Evolutionary conservation across 202 grass and related monocot genomes (phyloP).

Genomic region (Bolboschoenoplectus hybrid): DNA sequence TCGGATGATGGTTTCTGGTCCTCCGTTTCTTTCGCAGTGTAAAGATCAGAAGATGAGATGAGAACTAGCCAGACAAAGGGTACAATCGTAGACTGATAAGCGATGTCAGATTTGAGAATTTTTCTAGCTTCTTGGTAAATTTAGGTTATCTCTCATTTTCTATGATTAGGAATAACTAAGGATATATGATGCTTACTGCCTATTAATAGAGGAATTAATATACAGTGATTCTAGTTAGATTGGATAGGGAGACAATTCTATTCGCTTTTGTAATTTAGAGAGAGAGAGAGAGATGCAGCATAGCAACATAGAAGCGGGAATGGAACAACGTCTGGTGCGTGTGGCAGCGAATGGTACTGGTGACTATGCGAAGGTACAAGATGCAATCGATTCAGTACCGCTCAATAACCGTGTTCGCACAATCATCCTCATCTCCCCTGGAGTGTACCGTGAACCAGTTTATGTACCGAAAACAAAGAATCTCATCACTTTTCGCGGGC

Average conservation of each 20-base stretch:
- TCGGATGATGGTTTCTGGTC: too few species aligned
- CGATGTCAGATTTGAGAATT: too few species aligned
- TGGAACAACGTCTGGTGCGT: constrained; percentile 54
- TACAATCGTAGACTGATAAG: too few species aligned
- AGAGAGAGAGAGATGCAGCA: neutral
- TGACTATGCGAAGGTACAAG: constrained; percentile 67
- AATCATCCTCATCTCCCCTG: constrained; percentile 64
- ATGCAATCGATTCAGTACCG: constrained; percentile 77
- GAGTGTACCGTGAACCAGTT: constrained; percentile 76
- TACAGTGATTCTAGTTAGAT: neutral
- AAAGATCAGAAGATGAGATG: too few species aligned
- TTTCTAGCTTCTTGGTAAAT: neutral
- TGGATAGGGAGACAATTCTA: neutral
- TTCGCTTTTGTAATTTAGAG: neutral
- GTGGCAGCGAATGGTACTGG: constrained; percentile 54
- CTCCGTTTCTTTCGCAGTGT: too few species aligned
- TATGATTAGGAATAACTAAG: too few species aligned
- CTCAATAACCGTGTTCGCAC: constrained; percentile 63
- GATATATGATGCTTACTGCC: too few species aligned
- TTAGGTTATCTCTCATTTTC: neutral
- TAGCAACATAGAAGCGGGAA: constrained; percentile 27
- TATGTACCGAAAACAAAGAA: constrained; percentile 88
- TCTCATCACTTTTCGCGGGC: constrained; percentile 72
- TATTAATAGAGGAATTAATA: neutral
- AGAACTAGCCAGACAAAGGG: too few species aligned